Percentiles rank a stretch among this genome's conserved stretches.
phyloP scores from a whole-genome alignment of 2,329 filamentous ascomycete species.

The Curvularia lunata region DNA sequence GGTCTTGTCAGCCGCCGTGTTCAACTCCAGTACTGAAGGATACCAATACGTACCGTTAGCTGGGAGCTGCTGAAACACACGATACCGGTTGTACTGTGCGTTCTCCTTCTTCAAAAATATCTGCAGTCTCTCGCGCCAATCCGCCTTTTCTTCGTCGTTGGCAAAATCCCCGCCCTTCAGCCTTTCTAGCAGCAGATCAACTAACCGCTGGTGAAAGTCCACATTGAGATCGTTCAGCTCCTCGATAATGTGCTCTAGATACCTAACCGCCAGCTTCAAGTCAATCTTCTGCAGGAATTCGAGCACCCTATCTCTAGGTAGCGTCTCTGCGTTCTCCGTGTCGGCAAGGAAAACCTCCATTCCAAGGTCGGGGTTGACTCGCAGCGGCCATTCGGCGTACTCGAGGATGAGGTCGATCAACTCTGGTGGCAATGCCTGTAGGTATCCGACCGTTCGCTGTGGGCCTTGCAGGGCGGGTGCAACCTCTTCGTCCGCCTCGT shows the following conservation, averaged over 20 bases:
- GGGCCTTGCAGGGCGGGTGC: constrained; percentile 74
- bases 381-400: constrained; percentile 87
- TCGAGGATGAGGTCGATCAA: constrained; percentile 90
- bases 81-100: constrained; percentile 78
- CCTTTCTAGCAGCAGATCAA: constrained; percentile 71
- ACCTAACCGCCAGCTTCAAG: constrained; percentile 73
- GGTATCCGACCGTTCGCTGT: constrained; percentile 81
- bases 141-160: constrained; percentile 45
- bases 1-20: constrained; percentile 7
- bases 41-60: constrained; percentile 68
- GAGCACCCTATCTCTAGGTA: constrained; percentile 79
- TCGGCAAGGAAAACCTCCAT: constrained; percentile 96
- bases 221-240: constrained; percentile 85
- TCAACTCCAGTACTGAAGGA: not conserved
- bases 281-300: constrained; percentile 76
- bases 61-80: constrained; percentile 78
- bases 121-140: constrained; percentile 71
- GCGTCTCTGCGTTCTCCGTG: constrained; percentile 89
- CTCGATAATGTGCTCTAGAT: constrained; percentile 88
- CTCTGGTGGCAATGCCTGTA: constrained; percentile 86
- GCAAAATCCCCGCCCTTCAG: constrained; percentile 51
- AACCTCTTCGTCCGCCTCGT: constrained; percentile 55
- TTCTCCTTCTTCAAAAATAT: constrained; percentile 73
- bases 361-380: constrained; percentile 72
- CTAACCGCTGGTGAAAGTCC: constrained; percentile 84